Base-by-base conservation (phyloP, 2,329 filamentous ascomycete species). In the Ophidiomyces ophidiicola region DNA sequence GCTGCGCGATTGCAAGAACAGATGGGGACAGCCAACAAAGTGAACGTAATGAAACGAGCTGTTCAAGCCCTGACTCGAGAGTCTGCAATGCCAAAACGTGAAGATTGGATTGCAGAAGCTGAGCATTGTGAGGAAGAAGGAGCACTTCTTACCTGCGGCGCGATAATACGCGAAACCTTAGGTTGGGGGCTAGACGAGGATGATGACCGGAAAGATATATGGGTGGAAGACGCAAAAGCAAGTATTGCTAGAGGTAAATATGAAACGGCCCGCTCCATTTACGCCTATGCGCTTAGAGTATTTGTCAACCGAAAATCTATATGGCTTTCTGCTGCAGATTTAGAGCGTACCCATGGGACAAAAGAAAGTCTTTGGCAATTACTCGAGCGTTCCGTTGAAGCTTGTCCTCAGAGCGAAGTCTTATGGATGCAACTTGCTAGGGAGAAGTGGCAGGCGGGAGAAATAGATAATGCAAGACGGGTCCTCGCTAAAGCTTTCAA, bases 351-450 rank as follows among this genome's bases (percentile, higher is more conserved):
- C 39, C 85, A 96, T 53, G 88, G 88, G 21, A 80, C 73, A 4
- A 83, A 80, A 52, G 84, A 93, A 46, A 78, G 80, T 11, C 67
- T 96, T 2, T 86, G 83, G 71, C 76, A 82, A 46, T 72, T 94
- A 0, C 72, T 98, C 3, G 87, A 94, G 58, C 92, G 93, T 57
- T 86, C 87, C 0, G 86, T 94, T 21, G 88, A 93, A 55, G 85
- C 86, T 5, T 94, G 88, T 51, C 88, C 90, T 1, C 81, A 84
- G 48, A 86, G 81, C 49, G 87, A 94, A 59, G 80, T 86, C 14
- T 66, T 98, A 14, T 98, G 90, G 90, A 80, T 98, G 71, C 82
- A 92, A 69, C 78, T 94, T 38, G 90, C 88, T 24, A 84, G 88
- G 61, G 90, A 96, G 64, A 93, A 87, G 56, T 90, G 85, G 83